phyloP scores from a whole-genome alignment of 768 basidiomycete species.

The Filobasidium wieringae region DNA sequence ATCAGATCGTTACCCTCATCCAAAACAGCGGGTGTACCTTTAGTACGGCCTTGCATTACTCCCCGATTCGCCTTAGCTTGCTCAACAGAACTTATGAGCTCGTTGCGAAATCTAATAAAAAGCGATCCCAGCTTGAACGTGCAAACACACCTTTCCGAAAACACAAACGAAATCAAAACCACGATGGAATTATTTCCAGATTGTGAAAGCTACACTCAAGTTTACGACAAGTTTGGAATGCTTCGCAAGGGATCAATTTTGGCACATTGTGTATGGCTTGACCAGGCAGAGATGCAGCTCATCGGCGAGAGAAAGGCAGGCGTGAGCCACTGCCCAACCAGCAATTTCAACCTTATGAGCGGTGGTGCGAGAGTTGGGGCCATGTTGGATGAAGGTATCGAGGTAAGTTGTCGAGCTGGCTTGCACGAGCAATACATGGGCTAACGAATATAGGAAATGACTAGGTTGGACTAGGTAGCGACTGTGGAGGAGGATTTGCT shows the following conservation, averaged over 20 bases:
- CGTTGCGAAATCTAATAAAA: slow-evolving; percentile 53
- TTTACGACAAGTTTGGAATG: slow-evolving; percentile 70
- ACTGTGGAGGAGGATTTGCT: slow-evolving; percentile 70
- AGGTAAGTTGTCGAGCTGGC: slow-evolving; percentile 57
- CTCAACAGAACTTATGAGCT: slow-evolving; percentile 53
- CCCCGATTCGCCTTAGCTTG: slow-evolving; percentile 95
- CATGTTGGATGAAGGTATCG: slow-evolving; percentile 72
- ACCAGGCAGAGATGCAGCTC: slow-evolving; percentile 58
- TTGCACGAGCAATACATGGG: no score
- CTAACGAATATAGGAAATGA: no score
- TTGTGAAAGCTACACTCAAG: slow-evolving; percentile 56
- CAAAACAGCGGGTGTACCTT: slow-evolving; percentile 28
- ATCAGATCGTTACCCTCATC: slow-evolving; percentile 49
- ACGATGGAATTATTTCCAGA: slow-evolving; percentile 58
- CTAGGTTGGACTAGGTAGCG: slow-evolving; percentile 88
- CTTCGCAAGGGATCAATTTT: slow-evolving; percentile 69
- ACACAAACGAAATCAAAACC: slow-evolving; percentile 56
- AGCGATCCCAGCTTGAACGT: slow-evolving; percentile 51
- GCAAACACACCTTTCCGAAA: slow-evolving; percentile 91
- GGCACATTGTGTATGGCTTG: slow-evolving; percentile 75
- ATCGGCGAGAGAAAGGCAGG: slow-evolving; percentile 58
- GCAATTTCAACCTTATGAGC: slow-evolving; percentile 81
- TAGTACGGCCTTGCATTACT: slow-evolving; percentile 81
- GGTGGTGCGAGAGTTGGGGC: slow-evolving; percentile 69
- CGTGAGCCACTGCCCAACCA: slow-evolving; percentile 84